Percentiles rank a stretch among this genome's conserved stretches.
phyloP scores from a whole-genome alignment of 345 rosid species.

The Crucihimalaya himalaica region DNA sequence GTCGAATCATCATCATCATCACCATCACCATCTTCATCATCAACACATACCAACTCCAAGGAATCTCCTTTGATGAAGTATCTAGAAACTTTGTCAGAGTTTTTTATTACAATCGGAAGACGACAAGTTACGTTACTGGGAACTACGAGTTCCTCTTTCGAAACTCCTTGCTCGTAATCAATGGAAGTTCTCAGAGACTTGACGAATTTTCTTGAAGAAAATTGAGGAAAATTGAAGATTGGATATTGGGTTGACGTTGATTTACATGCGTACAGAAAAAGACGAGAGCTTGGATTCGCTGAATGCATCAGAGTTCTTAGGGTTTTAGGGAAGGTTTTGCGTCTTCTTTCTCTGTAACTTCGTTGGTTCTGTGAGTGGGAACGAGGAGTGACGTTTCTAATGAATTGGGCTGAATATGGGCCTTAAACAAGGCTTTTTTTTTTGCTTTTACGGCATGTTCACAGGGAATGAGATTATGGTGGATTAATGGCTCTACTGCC shows the following conservation, averaged over 20 bases:
- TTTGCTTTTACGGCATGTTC: no score
- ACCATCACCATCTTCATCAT: background rate
- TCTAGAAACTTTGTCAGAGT: constrained; percentile 22
- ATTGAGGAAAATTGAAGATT: constrained; percentile 11
- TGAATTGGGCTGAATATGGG: constrained; percentile 6
- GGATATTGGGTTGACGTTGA: background rate
- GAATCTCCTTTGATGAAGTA: constrained; percentile 33
- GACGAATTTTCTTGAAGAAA: background rate
- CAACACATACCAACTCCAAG: constrained; percentile 21
- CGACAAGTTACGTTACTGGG: background rate
- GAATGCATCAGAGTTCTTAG: constrained; percentile 31
- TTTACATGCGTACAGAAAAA: constrained; percentile 28
- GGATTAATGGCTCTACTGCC: no score
- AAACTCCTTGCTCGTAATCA: constrained; percentile 7
- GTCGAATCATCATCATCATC: constrained; percentile 26
- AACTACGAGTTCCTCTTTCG: constrained; percentile 7
- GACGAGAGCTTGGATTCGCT: constrained; percentile 16
- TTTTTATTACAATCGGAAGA: constrained; percentile 29
- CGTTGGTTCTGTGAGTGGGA: background rate
- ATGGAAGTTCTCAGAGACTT: constrained; percentile 33
- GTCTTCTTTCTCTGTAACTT: background rate
- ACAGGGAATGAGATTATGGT: no score
- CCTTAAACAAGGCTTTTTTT: no score
- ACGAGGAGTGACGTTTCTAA: background rate
- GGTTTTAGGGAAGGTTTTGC: constrained; percentile 18